A percentile compares a stretch with the other conserved stretches of the same genome.
Conservation (phyloP, 805 yeast species). For the Candida insectorum region DNA sequence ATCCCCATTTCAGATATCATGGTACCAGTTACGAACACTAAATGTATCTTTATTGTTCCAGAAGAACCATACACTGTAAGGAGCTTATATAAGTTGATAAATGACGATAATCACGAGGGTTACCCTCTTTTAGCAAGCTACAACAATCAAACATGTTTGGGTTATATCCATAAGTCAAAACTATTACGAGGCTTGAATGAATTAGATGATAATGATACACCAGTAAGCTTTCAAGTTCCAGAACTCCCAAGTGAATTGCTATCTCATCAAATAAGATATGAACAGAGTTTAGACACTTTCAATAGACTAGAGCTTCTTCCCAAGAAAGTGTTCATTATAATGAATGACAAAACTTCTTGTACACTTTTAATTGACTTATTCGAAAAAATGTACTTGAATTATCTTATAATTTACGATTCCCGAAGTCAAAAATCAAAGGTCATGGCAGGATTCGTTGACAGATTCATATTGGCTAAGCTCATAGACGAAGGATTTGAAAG, state of each 20-base stretch:
- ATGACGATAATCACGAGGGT: constrained; percentile 39
- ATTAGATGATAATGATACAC: constrained; percentile 2
- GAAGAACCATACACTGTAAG: constrained; percentile 21
- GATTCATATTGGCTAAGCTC: constrained; percentile 30
- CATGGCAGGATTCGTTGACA: constrained; percentile 37
- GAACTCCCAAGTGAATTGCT: constrained; percentile 15
- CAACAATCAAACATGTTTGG: constrained; percentile 24
- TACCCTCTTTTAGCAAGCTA: constrained; percentile 33
- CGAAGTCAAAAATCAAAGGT: constrained; percentile 5
- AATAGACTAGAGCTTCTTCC: constrained; percentile 14
- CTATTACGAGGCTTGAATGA: constrained; percentile 12
- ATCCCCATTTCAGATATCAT: constrained; percentile 23
- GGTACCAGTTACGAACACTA: constrained; percentile 26
- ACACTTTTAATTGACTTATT: constrained; percentile 33
- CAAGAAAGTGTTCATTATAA: constrained; percentile 21
- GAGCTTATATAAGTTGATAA: constrained; percentile 17
- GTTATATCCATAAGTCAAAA: constrained; percentile 28
- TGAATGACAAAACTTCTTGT: constrained; percentile 29
- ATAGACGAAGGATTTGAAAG: constrained; percentile 24
- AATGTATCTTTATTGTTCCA: constrained; percentile 25
- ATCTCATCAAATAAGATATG: constrained; percentile 24
- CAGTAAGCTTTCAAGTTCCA: constrained; percentile 20
- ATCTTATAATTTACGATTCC: constrained; percentile 23
- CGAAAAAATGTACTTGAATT: constrained; percentile 37
- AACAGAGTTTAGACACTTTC: constrained; percentile 12